Percentiles rank a stretch among this genome's conserved stretches.
Evolutionary conservation across 371 early-diverging fungal genomes (phyloP).

Genomic region (Cokeromyces recurvatus): DNA sequence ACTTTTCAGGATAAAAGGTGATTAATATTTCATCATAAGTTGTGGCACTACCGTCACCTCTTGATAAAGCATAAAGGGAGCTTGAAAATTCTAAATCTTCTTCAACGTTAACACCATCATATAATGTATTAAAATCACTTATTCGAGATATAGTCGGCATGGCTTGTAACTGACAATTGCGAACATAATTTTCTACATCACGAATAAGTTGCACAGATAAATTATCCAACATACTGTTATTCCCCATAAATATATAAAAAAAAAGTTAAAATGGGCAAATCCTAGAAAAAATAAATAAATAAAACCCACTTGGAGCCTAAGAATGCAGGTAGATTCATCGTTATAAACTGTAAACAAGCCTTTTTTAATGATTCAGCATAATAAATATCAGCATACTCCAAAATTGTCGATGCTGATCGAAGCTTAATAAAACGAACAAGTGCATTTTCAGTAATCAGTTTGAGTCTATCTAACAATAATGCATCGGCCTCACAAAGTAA

Average conservation of each 20-base stretch:
- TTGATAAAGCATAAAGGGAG: conserved; percentile 24
- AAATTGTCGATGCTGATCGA: conserved; percentile 43
- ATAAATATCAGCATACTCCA: conserved; percentile 57
- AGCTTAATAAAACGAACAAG: conserved; percentile 48
- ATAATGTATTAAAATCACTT: background rate
- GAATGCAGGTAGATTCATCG: conserved; percentile 57
- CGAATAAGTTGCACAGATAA: conserved; percentile 14
- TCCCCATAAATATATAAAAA: too few species aligned
- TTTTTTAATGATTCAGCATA: conserved; percentile 44
- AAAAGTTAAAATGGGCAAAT: too few species aligned
- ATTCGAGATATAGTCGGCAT: conserved; percentile 13
- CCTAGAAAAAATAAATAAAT: background rate
- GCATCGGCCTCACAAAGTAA: conserved; percentile 64
- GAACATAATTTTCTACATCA: conserved; percentile 25
- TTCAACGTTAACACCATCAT: background rate
- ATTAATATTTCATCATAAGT: conserved; percentile 20
- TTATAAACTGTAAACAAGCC: conserved; percentile 56
- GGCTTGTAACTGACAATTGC: conserved; percentile 10
- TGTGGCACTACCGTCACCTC: conserved; percentile 15
- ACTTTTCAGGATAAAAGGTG: conserved; percentile 20
- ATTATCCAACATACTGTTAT: conserved; percentile 20
- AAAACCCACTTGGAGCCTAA: conserved; percentile 43
- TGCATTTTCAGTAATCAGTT: conserved; percentile 46
- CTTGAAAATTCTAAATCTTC: conserved; percentile 30
- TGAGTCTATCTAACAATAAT: conserved; percentile 54